Evolutionary conservation across 1,284 basidiomycete genomes (phyloP), one percentile per base, ranked within the genome.

Genomic region (Leucoagaricus sp.): DNA sequence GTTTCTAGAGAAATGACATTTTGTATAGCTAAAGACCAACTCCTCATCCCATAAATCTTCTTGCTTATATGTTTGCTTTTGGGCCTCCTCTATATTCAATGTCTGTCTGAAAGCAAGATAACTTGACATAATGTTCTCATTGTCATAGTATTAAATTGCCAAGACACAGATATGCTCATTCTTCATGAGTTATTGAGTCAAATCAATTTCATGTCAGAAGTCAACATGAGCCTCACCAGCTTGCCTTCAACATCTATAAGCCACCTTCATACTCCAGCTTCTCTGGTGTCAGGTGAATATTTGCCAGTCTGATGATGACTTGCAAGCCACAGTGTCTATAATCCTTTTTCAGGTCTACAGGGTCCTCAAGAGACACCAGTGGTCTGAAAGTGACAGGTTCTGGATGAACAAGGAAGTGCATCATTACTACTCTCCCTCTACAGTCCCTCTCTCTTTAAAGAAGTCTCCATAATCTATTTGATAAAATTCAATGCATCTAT

Each of bases 241-340:
- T 67, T 63, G 1, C 72, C 73, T 62, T 75, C 72, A 7, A 71
- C 66, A 36, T 72, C 72, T 72, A 74, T 23, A 59, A 61, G 21
- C 69, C 71, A 1, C 71, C 69, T 8, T 60, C 57, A 60, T 72
- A 74, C 21, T 63, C 58, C 3, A 69, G 69, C 17, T 71, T 71
- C 36, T 78, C 75, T 0, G 78, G 77, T 0, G 75, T 76, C 23
- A 78, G 61, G 17, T 72, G 66, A 49, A 82, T 78, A 57, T 75
- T 78, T 1, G 77, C 75, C 4, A 81, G 65, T 63, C 82, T 82
- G 52, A 78, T n/a, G n/a, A n/a, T n/a, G n/a, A n/a, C n/a, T n/a
- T n/a, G n/a, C 4, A 78, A 51, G 3, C 64, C 60, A 26, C 38
- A 38, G 45, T 58, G 45, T 49, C 61, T 57, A 49, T 53, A 64